Conservation (phyloP, 805 yeast genomes). For the Scheffersomyces coipomensis region DNA sequence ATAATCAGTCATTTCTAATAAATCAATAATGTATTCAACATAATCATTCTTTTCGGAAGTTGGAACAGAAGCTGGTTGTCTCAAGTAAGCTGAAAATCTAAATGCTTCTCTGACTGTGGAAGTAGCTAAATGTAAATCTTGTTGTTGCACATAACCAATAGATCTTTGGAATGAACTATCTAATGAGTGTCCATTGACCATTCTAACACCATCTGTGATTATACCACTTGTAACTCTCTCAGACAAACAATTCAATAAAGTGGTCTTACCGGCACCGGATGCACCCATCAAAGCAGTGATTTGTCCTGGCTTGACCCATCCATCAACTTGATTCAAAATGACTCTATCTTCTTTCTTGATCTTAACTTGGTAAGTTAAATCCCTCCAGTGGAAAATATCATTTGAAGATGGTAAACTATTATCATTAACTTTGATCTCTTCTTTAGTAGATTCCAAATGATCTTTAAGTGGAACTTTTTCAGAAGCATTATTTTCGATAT, state of each 20-base stretch:
- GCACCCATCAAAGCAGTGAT: constrained; percentile 83
- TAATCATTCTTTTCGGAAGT: constrained; percentile 60
- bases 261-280: constrained; percentile 86
- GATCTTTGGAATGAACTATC: constrained; percentile 70
- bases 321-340: constrained; percentile 45
- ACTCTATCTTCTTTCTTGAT: constrained; percentile 35
- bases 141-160: constrained; percentile 81
- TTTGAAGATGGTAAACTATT: constrained; percentile 7
- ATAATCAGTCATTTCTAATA: constrained; percentile 67
- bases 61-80: constrained; percentile 63
- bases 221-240: constrained; percentile 71
- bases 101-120: constrained; percentile 76
- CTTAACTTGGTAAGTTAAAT: constrained; percentile 35
- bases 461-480: constrained; percentile 30
- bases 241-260: constrained; percentile 68
- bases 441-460: constrained; percentile 20
- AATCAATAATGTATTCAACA: constrained; percentile 64
- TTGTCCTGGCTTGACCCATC: constrained; percentile 80
- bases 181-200: constrained; percentile 66
- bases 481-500: constrained; percentile 16
- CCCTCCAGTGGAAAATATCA: constrained; percentile 37
- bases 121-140: constrained; percentile 69
- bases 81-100: constrained; percentile 65
- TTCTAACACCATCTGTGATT: constrained; percentile 60
- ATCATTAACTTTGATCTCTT: constrained; percentile 9